Evolutionary conservation across 2,329 filamentous ascomycete species (phyloP), one percentile per base, ranked within the genome.

Genomic region (Malbranchea zuffiana): DNA sequence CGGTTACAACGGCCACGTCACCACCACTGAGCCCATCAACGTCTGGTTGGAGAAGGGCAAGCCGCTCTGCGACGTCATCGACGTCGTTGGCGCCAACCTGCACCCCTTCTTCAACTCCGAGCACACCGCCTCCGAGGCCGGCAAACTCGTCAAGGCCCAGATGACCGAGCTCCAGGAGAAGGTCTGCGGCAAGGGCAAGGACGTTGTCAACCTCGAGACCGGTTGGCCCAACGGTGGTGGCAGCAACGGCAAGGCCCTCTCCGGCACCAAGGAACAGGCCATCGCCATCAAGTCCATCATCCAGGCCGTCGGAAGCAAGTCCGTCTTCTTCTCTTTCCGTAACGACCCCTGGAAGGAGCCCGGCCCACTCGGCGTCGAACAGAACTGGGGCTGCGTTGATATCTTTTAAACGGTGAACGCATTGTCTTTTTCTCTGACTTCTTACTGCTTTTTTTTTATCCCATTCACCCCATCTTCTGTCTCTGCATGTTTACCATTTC

Each of bases 51-150:
- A 66, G 35, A 69, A 79, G 46, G 72, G 69, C 39, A 51, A 56
- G 20, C 33, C 61, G 32, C 71, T 95, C 44, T 95, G 88, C 72
- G 51, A 54, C 23, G 72, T 70, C 51, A 70, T 95, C 41, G 86
- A 94, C 56, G 68, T 92, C 44, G 72, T 84, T 24, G 82, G 80
- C 61, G 78, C 76, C 62, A 94, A 95, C 72, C 77, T 92, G 53
- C 87, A 96, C 68, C 78, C 87, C 49, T 95, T 82, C 80, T 96
- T 95, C 80, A 92, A 92, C 70, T 57, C 75, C 30, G 66, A 72
- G 41, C 71, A 79, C 46, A 55, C 63, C 16, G 73, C 86, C 43
- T 52, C 62, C 3, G 54, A 72, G 34, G 86, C 87, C 38, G 88
- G 88, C 56, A 58, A 66, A 35, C 95, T 95, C 60, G 82, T 87